phyloP scores from a whole-genome alignment of 2,329 filamentous ascomycete genomes.

The Chaetomium globosum region DNA sequence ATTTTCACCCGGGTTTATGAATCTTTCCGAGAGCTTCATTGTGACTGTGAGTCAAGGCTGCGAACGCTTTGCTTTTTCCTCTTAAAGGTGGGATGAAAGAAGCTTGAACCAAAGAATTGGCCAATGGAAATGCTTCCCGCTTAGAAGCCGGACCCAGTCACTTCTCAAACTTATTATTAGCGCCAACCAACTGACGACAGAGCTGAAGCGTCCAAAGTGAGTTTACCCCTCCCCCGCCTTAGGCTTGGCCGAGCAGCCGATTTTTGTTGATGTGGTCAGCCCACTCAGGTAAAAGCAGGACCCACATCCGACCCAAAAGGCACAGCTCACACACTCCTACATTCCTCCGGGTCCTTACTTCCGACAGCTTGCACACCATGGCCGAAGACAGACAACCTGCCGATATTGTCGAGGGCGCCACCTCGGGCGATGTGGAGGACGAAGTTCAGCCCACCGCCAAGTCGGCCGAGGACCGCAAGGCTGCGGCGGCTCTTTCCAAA shows the following conservation, averaged over 20 bases:
- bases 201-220: neutral
- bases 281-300: neutral
- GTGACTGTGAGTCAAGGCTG: constrained; percentile 27
- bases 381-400: constrained; percentile 63
- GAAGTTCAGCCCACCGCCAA: constrained; percentile 58
- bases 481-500: constrained; percentile 70
- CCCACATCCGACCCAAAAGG: constrained; percentile 14
- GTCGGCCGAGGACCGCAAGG: constrained; percentile 76
- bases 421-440: constrained; percentile 61
- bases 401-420: constrained; percentile 61
- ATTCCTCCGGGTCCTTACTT: neutral
- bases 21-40: constrained; percentile 13
- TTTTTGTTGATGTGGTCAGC: constrained; percentile 20
- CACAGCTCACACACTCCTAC: neutral
- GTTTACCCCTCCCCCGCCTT: constrained; percentile 30
- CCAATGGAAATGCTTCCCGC: constrained; percentile 24
- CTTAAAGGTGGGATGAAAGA: constrained; percentile 19
- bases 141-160: neutral
- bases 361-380: constrained; percentile 49
- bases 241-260: neutral
- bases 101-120: constrained; percentile 15
- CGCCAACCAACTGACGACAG: neutral
- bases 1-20: constrained; percentile 24
- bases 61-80: constrained; percentile 7
- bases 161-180: neutral